Base-by-base conservation (phyloP, 805 yeast species). In the Starmerella apis region DNA sequence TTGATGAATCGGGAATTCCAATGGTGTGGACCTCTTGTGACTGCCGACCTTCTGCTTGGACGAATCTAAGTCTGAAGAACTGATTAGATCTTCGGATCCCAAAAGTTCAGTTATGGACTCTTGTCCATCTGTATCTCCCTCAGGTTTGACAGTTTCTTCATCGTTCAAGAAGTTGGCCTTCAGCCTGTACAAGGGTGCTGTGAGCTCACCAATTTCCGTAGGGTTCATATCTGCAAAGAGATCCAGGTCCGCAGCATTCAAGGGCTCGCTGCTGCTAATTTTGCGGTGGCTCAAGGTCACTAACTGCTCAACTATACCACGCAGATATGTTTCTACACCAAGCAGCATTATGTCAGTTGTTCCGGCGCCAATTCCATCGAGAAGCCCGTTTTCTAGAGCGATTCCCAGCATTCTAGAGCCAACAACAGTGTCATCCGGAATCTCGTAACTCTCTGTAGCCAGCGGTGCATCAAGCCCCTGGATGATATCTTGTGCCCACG, bases 401-500 rank as follows among this genome's bases (percentile, higher is more conserved):
- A 83, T 79, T 61, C 95, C 92, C 19, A 80, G 67, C 73, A 92
- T 79, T 47, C 87, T 73, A 11, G 79, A 69, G 47, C 78, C 76
- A 41, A 92, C 65, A 33, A 74, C 74, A 42, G 80, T 87, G 36
- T 73, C 71, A 56, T 90, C 97, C 0, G 96, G 96, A 4, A 92
- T 65, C 55, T 88, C 88, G 62, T 73, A 85, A 32, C 77, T 71
- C 57, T 90, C 95, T 0, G 84, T 71, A 2, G 90, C 76, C 31
- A 88, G 71, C 4, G 92, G 90, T 1, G 92, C 77, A 57, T 84
- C 86, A 49, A 86, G 76, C 3, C 92, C 94, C 60, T 82, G 87
- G 48, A 82, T 75, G 16, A 92, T 85, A 62, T 92, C 97, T 64
- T 88, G 95, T 20, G 94, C 86, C 90, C 96, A 87, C 58, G 82